Evolutionary conservation across 139 green algal genomes (phyloP).

Genomic region (Mesotaenium endlicherianum): DNA sequence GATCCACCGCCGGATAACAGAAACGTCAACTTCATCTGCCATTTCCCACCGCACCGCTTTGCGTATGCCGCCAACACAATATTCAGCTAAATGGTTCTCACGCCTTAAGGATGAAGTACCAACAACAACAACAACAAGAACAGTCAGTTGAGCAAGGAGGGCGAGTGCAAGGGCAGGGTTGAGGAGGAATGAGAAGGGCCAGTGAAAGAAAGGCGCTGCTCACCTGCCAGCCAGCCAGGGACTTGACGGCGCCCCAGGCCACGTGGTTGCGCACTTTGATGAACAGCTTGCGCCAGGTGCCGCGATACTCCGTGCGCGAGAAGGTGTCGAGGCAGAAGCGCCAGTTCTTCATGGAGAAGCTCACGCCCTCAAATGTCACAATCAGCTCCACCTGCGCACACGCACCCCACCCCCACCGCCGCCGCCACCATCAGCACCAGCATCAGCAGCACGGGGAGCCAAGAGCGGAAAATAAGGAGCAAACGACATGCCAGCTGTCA

Average conservation of each 20-base stretch:
- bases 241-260: conserved; percentile 45
- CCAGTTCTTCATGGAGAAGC: conserved; percentile 1
- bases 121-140: too few species aligned
- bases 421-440: too few species aligned
- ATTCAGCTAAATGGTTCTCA: too few species aligned
- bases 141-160: too few species aligned
- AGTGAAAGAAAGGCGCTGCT: neutral
- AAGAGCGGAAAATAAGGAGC: neutral
- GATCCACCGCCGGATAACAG: too few species aligned
- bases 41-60: too few species aligned
- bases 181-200: neutral
- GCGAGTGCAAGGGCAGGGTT: neutral
- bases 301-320: conserved; percentile 10
- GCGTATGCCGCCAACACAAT: too few species aligned
- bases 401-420: too few species aligned
- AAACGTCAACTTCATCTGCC: too few species aligned
- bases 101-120: too few species aligned
- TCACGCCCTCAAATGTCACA: conserved; percentile 22
- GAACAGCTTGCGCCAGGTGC: conserved; percentile 34
- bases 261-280: conserved; percentile 22
- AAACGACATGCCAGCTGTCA: neutral
- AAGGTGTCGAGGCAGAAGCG: conserved; percentile 33
- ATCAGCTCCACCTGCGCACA: conserved; percentile 38
- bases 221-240: conserved; percentile 35
- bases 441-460: too few species aligned